Conservation (phyloP, 2,329 filamentous ascomycete genomes). For the Aschersonia sp. region DNA sequence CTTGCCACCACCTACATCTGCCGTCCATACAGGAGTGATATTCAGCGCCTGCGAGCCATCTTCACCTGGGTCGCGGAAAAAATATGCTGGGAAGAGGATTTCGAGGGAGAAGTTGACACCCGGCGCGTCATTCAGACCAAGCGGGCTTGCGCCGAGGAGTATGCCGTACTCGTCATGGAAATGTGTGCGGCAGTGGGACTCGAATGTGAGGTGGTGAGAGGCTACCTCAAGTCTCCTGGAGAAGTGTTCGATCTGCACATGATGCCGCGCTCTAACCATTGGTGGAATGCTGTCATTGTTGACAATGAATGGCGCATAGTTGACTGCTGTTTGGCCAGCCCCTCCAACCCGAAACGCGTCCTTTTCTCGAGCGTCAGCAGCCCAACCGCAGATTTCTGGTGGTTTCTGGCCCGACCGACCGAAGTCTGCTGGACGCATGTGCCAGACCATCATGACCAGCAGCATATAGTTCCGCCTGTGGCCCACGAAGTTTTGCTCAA, state of each 20-base stretch:
- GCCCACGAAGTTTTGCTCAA: conserved; percentile 75
- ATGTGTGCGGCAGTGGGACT: conserved; percentile 89
- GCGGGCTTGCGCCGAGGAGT: conserved; percentile 76
- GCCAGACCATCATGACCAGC: conserved; percentile 71
- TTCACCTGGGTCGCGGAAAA: conserved; percentile 98
- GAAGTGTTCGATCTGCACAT: conserved; percentile 69
- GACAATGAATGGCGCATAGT: conserved; percentile 95
- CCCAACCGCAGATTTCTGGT: conserved; percentile 70
- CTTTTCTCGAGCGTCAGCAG: conserved; percentile 61
- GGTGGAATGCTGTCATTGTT: conserved; percentile 90
- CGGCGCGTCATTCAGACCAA: conserved; percentile 71
- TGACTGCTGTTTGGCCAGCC: conserved; percentile 82
- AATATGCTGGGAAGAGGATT: conserved; percentile 89
- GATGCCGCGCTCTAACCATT: conserved; percentile 83
- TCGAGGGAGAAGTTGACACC: conserved; percentile 72
- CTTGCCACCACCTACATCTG: conserved; percentile 88
- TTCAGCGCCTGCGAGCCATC: conserved; percentile 83
- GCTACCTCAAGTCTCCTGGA: conserved; percentile 82
- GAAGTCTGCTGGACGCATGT: conserved; percentile 96
- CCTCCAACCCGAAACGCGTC: conserved; percentile 69
- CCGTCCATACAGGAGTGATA: conserved; percentile 83
- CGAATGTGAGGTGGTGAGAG: conserved; percentile 72
- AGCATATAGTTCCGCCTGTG: conserved; percentile 83
- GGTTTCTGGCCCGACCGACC: conserved; percentile 78
- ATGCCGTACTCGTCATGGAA: conserved; percentile 73